These are phyloP conservation scores for Penicillium sp. DNA, from an alignment of 2,329 filamentous ascomycete genomes.

Conservation along the genomic window DNA sequence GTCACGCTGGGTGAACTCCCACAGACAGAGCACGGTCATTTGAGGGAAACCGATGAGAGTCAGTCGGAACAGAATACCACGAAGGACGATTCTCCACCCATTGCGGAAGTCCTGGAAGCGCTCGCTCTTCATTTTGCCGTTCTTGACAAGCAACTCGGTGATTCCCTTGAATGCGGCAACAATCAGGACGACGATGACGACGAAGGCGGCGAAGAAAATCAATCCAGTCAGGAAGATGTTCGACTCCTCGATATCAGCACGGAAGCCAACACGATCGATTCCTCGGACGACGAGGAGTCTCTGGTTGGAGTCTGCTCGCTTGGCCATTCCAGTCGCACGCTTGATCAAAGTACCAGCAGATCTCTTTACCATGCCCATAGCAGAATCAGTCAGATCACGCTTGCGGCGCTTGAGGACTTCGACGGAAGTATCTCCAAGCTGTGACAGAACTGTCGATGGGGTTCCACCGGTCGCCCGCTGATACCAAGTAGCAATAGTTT, in stretches of 20 bases:
- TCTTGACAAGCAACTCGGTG: slow-evolving; percentile 74
- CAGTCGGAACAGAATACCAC: slow-evolving; percentile 90
- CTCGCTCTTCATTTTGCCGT: slow-evolving; percentile 76
- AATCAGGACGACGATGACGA: slow-evolving; percentile 69
- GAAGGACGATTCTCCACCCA: slow-evolving; percentile 88
- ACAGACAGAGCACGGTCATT: slow-evolving; percentile 85
- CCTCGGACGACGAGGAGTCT: slow-evolving; percentile 65
- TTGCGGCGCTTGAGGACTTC: slow-evolving; percentile 66
- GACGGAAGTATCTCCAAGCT: slow-evolving; percentile 74
- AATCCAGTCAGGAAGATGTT: slow-evolving; percentile 94
- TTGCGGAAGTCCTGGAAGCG: slow-evolving; percentile 93
- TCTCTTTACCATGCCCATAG: slow-evolving; percentile 26
- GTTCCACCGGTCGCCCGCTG: slow-evolving; percentile 88
- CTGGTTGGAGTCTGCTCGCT: slow-evolving; percentile 52
- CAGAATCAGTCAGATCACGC: slow-evolving; percentile 50
- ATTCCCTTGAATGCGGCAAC: slow-evolving; percentile 79
- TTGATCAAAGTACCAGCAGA: slow-evolving; percentile 18
- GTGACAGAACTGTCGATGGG: slow-evolving; percentile 75
- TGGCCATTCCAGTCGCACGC: slow-evolving; percentile 42
- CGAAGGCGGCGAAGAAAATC: slow-evolving; percentile 83
- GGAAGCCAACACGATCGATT: slow-evolving; percentile 87
- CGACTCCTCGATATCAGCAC: slow-evolving; percentile 78
- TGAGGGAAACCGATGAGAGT: slow-evolving; percentile 89
- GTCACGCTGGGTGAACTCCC: slow-evolving; percentile 87
- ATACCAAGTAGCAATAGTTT: slow-evolving; percentile 91